Base-by-base conservation (phyloP, 371 early-diverging fungal species). In the Sporodiniella umbellata region DNA sequence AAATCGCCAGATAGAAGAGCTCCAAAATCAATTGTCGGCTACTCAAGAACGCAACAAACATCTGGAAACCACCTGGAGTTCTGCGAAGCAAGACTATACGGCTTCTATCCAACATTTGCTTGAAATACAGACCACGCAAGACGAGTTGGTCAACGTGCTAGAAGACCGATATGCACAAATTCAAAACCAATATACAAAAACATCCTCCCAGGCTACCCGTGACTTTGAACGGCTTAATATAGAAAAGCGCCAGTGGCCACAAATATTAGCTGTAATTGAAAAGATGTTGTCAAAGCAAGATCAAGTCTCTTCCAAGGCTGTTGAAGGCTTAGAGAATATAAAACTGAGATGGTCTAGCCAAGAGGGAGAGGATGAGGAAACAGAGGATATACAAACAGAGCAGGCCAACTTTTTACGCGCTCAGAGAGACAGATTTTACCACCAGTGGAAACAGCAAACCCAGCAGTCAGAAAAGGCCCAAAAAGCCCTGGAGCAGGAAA, bases 1-100 rank as follows among this genome's bases (percentile, higher is more conserved):
- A 8, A n/a, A 51, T 21, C 40, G 55, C 15, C 61, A 60, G 17
- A 52, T 60, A 22, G 56, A 61, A 42, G 53, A 61, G 12, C 45
- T 52, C 23, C 53, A 60, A 6, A 51, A 48, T 17, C 61, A 55
- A 33, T 40, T 60, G 6, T 44, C 56, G 6, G 52, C 40, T 2
- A 60, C 62, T 7, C 37, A 40, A 22, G 56, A 56, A 26, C 51
- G 62, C 5, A 56, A 53, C 23, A n/a, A n/a, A 25, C 48, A 47
- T 12, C 51, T 60, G 14, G 60, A 60, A 33, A 26, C 18, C n/a
- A 40, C 46, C 15, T 43, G 54, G 10, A 18, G 14, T 2, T 23
- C 30, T 4, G 33, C 45, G 14, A 42, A 35, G 11, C 35, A 35
- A 35, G 14, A 1, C 14, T 15, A 30, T 21, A 30, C 30, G 8